Conservation (phyloP, 345 rosid species). For the Microthlaspi erraticum region DNA sequence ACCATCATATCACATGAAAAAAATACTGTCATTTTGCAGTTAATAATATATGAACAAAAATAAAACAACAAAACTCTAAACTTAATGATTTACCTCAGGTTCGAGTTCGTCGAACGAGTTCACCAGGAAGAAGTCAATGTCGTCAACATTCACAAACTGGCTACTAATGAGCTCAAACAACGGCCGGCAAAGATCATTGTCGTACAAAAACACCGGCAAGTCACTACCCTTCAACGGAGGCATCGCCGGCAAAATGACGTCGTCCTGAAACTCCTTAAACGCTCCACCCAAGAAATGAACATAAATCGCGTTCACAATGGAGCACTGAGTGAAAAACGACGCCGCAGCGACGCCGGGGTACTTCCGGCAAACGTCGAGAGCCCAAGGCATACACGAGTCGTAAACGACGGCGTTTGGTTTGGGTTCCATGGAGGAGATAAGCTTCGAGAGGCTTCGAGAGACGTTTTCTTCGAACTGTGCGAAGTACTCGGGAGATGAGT, state of each 20-base stretch:
- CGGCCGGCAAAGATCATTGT: constrained; percentile 32
- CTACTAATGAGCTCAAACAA: constrained; percentile 8
- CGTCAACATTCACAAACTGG: constrained; percentile 50
- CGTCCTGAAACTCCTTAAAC: constrained; percentile 39
- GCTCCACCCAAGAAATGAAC: constrained; percentile 42
- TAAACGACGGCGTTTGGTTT: constrained; percentile 50
- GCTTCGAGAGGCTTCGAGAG: constrained; percentile 38
- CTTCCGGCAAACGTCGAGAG: constrained; percentile 35
- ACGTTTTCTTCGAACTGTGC: constrained; percentile 30
- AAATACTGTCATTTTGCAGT: not conserved
- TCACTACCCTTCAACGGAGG: constrained; percentile 47
- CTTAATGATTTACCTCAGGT: constrained; percentile 47
- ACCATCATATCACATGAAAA: constrained; percentile 10
- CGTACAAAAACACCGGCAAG: constrained; percentile 53
- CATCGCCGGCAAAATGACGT: constrained; percentile 47
- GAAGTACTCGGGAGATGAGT: constrained; percentile 30
- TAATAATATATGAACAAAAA: not conserved
- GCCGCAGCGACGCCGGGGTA: constrained; percentile 47
- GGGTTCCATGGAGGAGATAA: constrained; percentile 45
- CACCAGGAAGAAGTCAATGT: constrained; percentile 50
- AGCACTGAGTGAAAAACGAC: constrained; percentile 56
- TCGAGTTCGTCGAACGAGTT: constrained; percentile 57
- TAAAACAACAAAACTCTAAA: not conserved
- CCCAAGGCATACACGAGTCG: constrained; percentile 53
- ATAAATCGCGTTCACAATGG: constrained; percentile 50